Percentiles rank a stretch among this genome's conserved stretches.
Evolutionary conservation across 352 stramenopile genomes (phyloP).

Genomic region (Phytophthora citricola): DNA sequence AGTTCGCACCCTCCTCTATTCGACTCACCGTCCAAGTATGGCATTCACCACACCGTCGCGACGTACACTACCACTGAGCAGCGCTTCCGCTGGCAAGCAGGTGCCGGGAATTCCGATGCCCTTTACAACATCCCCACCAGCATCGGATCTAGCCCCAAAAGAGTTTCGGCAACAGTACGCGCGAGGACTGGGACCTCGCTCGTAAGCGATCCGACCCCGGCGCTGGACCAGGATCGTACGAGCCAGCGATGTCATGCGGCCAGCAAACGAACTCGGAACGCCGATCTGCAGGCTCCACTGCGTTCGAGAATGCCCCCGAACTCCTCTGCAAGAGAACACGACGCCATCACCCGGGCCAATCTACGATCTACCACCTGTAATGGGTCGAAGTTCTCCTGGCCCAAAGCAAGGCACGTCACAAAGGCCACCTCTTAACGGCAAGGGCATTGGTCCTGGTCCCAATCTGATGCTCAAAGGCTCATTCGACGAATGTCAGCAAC

Average conservation of each 20-base stretch:
- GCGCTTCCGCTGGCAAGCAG: constrained; percentile 79
- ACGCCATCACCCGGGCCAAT: constrained; percentile 79
- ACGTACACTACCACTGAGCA: constrained; percentile 71
- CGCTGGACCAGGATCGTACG: constrained; percentile 73
- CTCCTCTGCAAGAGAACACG: constrained; percentile 51
- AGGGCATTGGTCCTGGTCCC: constrained; percentile 62
- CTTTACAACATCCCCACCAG: constrained; percentile 76
- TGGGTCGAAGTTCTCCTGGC: constrained; percentile 45
- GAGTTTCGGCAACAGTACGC: constrained; percentile 80
- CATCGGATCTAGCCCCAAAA: constrained; percentile 66
- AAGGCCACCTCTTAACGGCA: constrained; percentile 61
- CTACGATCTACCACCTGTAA: constrained; percentile 67
- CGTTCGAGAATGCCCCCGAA: constrained; percentile 75
- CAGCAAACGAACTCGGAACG: constrained; percentile 63
- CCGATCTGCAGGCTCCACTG: constrained; percentile 52
- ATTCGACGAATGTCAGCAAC: constrained; percentile 52
- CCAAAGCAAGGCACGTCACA: constrained; percentile 72
- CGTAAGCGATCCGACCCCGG: constrained; percentile 70
- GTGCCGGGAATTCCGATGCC: constrained; percentile 59
- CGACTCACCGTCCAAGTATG: constrained; percentile 75
- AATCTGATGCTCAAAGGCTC: constrained; percentile 67
- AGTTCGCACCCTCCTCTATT: constrained; percentile 61
- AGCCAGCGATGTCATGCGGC: constrained; percentile 60
- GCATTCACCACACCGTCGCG: constrained; percentile 72
- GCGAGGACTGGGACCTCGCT: constrained; percentile 79